Percentiles rank a stretch among this genome's conserved stretches.
Evolutionary conservation across 805 yeast species (phyloP).

Genomic region (Torulaspora franciscae): DNA sequence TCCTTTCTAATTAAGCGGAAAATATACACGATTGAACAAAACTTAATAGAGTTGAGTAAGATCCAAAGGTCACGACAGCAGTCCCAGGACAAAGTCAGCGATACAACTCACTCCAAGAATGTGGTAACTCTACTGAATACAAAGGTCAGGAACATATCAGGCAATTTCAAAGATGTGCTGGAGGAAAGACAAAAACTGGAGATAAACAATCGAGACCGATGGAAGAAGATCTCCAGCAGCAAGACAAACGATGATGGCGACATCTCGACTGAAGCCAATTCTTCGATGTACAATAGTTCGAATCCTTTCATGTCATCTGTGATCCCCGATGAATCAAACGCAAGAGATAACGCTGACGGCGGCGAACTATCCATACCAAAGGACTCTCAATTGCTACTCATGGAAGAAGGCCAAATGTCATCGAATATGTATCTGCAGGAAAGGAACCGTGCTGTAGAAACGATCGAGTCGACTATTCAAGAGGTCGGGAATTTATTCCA

Average conservation of each 20-base stretch:
- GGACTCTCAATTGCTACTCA: constrained; percentile 71
- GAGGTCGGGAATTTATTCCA: constrained; percentile 93
- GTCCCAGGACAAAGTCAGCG: constrained; percentile 39
- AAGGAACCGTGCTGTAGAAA: constrained; percentile 86
- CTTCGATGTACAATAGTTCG: constrained; percentile 32
- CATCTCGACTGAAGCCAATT: constrained; percentile 2
- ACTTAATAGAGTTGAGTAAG: constrained; percentile 74
- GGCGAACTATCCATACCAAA: constrained; percentile 70
- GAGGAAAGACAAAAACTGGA: constrained; percentile 84
- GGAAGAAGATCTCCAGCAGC: constrained; percentile 63
- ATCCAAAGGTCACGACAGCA: constrained; percentile 41
- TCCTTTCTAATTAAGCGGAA: constrained; percentile 63
- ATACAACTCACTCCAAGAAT: constrained; percentile 78
- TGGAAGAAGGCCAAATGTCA: constrained; percentile 71
- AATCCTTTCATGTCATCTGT: constrained; percentile 41
- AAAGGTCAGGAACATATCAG: constrained; percentile 85
- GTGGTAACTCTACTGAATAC: constrained; percentile 84
- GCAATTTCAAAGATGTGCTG: constrained; percentile 84
- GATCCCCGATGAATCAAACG: constrained; percentile 14
- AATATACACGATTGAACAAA: constrained; percentile 62
- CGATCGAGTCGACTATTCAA: constrained; percentile 93
- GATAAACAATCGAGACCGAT: constrained; percentile 69
- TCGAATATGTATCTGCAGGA: constrained; percentile 67
- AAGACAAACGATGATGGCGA: constrained; percentile 7
- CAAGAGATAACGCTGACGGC: not conserved